Evolutionary conservation across 2,329 filamentous ascomycete species (phyloP).

Genomic region (Pseudocercospora vitis): DNA sequence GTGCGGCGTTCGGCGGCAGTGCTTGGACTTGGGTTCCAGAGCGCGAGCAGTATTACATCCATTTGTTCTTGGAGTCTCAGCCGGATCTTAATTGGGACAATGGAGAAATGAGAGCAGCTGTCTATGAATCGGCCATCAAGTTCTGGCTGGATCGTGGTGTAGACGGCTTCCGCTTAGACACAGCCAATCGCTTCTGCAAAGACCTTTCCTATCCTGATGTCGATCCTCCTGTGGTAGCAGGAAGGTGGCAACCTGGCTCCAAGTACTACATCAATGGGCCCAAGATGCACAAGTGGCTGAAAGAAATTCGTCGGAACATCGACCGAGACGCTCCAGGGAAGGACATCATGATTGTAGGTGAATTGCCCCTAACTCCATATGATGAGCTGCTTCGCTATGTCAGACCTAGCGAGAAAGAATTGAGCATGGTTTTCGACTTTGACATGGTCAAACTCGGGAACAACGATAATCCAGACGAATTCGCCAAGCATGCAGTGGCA

Average conservation of each 20-base stretch:
- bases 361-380: slow-evolving; percentile 51
- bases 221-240: slow-evolving; percentile 18
- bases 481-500: slow-evolving; percentile 28
- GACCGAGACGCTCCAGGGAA: slow-evolving; percentile 32
- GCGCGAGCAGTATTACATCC: slow-evolving; percentile 75
- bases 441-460: slow-evolving; percentile 56
- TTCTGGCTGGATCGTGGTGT: slow-evolving; percentile 78
- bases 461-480: slow-evolving; percentile 30
- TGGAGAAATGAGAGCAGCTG: slow-evolving; percentile 63
- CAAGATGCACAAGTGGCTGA: slow-evolving; percentile 49
- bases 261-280: slow-evolving; percentile 39
- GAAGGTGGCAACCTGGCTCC: slow-evolving; percentile 27
- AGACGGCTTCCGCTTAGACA: slow-evolving; percentile 44
- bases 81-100: slow-evolving; percentile 88
- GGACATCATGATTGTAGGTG: slow-evolving; percentile 51
- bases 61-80: slow-evolving; percentile 72
- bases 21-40: slow-evolving; percentile 70
- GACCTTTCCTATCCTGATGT: slow-evolving; percentile 29
- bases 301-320: slow-evolving; percentile 41
- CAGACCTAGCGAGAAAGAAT: slow-evolving; percentile 53
- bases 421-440: slow-evolving; percentile 74
- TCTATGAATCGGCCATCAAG: slow-evolving; percentile 58
- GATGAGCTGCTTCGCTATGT: slow-evolving; percentile 57
- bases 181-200: slow-evolving; percentile 32
- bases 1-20: slow-evolving; percentile 58